phyloP scores from a whole-genome alignment of 805 yeast species.

The Zygosaccharomyces gambellarensis region DNA sequence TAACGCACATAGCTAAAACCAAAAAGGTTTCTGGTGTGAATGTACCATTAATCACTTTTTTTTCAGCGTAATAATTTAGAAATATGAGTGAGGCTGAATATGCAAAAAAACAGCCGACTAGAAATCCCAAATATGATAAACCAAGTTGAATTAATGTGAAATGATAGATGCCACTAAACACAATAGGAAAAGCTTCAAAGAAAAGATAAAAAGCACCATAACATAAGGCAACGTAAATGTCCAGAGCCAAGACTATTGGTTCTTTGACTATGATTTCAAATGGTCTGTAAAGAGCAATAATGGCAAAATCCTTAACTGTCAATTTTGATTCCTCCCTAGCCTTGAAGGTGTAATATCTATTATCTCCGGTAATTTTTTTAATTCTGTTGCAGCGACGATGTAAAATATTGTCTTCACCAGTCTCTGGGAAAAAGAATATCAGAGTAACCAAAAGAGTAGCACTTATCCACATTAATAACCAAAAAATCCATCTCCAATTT shows the following conservation, averaged over 20 bases:
- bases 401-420: slow-evolving; percentile 42
- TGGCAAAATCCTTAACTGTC: slow-evolving; percentile 17
- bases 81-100: slow-evolving; percentile 29
- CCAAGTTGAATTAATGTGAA: slow-evolving; percentile 48
- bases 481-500: slow-evolving; percentile 51
- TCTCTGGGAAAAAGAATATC: slow-evolving; percentile 45
- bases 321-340: slow-evolving; percentile 36
- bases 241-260: slow-evolving; percentile 51
- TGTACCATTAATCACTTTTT: slow-evolving; percentile 26
- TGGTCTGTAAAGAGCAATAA: slow-evolving; percentile 46
- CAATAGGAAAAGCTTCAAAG: slow-evolving; percentile 61
- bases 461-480: slow-evolving; percentile 44
- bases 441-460: slow-evolving; percentile 38
- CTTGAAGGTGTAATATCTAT: slow-evolving; percentile 36
- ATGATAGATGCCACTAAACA: slow-evolving; percentile 41
- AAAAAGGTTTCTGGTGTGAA: slow-evolving; percentile 42
- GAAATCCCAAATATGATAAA: slow-evolving; percentile 42
- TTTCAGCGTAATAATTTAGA: slow-evolving; percentile 28
- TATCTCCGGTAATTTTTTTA: slow-evolving; percentile 45
- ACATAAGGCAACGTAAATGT: slow-evolving; percentile 47
- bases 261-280: slow-evolving; percentile 44
- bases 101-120: slow-evolving; percentile 45
- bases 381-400: slow-evolving; percentile 46
- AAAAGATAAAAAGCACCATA: slow-evolving; percentile 52
- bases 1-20: slow-evolving; percentile 40